Base-by-base conservation (phyloP, 1,284 basidiomycete genomes). In the Ceratorhiza oryzae-sativae region DNA sequence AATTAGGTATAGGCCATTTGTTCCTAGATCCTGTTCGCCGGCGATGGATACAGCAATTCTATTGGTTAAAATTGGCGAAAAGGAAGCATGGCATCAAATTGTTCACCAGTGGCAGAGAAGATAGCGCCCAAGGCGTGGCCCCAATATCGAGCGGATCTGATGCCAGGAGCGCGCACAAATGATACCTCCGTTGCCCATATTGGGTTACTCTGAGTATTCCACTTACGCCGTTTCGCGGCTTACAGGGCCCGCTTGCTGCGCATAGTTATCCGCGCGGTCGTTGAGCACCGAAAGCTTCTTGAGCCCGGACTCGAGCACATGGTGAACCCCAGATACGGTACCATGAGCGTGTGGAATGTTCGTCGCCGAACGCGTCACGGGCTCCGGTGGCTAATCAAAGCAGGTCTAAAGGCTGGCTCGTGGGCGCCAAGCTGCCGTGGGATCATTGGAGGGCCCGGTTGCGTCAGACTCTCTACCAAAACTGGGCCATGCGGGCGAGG, bases 21-120 rank as follows among this genome's bases (percentile, higher is more conserved):
- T 58, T 18, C 55, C 55, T 58, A 58, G 55, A 58, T 58, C 34
- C 34, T 58, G 36, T 58, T 39, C 55, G 36, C 55, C 55, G 55
- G 5, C n/a, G n/a, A 20, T 27, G 55, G 25, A 39, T 15, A 39
- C 12, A 18, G 9, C 51, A 25, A 25, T 34, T n/a, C 34, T 39
- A 41, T 39, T 58, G 55, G 20, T 39, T 36, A 18, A 53, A 36
- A 30, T 56, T 56, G 4, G 23, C 36, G 10, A 18, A 15, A 59
- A 39, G 20, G 18, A n/a, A 18, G 23, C 53, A 42, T 9, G 3
- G 56, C 36, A 42, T n/a, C 56, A 20, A 34, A 56, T 56, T 34
- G 34, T 23, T n/a, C 30, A 15, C 39, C 56, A 12, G 10, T 25
- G 55, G 15, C 36, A 20, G n/a, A 39, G 34, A 58, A 20, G 25